phyloP scores from a whole-genome alignment of 306 rosid genomes.

The Rosa rugosa region DNA sequence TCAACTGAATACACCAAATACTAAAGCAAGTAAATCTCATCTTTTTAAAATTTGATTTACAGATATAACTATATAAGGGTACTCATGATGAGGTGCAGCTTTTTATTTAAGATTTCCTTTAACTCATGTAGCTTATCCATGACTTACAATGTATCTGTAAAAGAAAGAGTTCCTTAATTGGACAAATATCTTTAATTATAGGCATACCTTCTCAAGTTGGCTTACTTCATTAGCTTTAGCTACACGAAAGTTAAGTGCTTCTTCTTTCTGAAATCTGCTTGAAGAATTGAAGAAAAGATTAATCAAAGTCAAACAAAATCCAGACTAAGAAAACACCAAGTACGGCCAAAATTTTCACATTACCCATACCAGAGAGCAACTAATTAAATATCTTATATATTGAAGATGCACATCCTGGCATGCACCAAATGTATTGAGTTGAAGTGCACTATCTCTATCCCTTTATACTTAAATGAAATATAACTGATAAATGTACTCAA shows the following conservation, averaged over 20 bases:
- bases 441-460: background rate
- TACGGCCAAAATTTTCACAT: background rate
- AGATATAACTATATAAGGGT: background rate
- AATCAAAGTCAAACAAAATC: background rate
- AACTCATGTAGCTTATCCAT: background rate
- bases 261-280: constrained; percentile 81
- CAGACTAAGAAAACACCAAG: background rate
- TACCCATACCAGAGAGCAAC: no score
- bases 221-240: constrained; percentile 67
- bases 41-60: background rate
- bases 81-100: background rate
- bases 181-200: constrained; percentile 12
- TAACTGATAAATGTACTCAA: background rate
- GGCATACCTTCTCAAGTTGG: constrained; percentile 79
- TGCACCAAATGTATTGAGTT: no score
- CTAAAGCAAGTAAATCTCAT: background rate
- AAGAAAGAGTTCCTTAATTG: background rate
- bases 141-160: background rate
- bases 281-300: background rate
- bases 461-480: no score
- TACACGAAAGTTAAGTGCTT: constrained; percentile 72
- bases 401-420: background rate
- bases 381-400: background rate
- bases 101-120: background rate
- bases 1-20: background rate